Percentiles rank a stretch among this genome's conserved stretches.
Conservation (phyloP, 1,284 basidiomycete genomes). For the Xanthoconium separans region DNA sequence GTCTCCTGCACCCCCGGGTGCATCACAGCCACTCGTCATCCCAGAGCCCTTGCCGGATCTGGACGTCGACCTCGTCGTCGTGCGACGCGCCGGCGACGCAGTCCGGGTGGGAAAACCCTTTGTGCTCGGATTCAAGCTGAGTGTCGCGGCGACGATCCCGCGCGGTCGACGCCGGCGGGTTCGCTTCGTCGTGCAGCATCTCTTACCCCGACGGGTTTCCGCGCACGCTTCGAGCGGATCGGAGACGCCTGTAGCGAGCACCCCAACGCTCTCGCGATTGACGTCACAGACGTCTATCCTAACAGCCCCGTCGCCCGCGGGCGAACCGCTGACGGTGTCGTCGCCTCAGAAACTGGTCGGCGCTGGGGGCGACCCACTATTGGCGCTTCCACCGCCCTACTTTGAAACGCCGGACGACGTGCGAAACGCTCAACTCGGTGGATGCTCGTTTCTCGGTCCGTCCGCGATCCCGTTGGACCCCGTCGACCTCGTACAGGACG, state of each 20-base stretch:
- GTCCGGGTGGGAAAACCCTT: conserved; percentile 59
- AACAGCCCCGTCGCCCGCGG: conserved; percentile 39
- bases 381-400: conserved; percentile 47
- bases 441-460: conserved; percentile 50
- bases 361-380: conserved; percentile 26
- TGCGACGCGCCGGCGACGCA: conserved; percentile 44
- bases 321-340: conserved; percentile 47
- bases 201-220: conserved; percentile 41
- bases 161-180: conserved; percentile 38
- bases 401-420: conserved; percentile 39
- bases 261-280: conserved; percentile 6
- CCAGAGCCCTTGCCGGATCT: conserved; percentile 39
- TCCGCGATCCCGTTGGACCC: conserved; percentile 50
- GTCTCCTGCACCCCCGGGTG: conserved; percentile 41
- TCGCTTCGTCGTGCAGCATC: conserved; percentile 62
- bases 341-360: conserved; percentile 37
- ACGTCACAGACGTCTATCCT: conserved; percentile 49
- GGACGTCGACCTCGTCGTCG: conserved; percentile 59
- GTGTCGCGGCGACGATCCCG: conserved; percentile 44
- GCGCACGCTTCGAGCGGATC: conserved; percentile 12
- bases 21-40: conserved; percentile 18
- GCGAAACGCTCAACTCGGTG: conserved; percentile 28
- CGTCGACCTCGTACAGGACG: conserved; percentile 35
- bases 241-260: conserved; percentile 5
- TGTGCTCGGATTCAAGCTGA: conserved; percentile 49